These are phyloP conservation scores for Neonectria faginata DNA, from an alignment of 2,329 filamentous ascomycete species.

Conservation along the genomic window DNA sequence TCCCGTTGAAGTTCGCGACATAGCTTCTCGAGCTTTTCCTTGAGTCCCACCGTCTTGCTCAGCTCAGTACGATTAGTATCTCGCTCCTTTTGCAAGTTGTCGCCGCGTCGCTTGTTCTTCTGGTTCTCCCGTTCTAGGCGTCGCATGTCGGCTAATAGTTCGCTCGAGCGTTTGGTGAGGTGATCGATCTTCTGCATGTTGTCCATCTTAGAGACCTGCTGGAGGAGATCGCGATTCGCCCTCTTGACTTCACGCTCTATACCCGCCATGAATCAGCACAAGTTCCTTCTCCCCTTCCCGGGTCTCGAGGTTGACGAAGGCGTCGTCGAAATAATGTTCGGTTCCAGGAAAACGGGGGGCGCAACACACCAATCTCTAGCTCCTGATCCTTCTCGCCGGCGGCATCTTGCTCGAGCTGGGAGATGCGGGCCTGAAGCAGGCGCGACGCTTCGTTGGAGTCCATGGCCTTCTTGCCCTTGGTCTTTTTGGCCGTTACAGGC, in stretches of 20 bases:
- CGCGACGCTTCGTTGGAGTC: conserved; percentile 93
- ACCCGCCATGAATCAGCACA: conserved; percentile 45
- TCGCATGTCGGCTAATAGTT: conserved; percentile 94
- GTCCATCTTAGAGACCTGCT: conserved; percentile 90
- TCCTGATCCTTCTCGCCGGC: conserved; percentile 96
- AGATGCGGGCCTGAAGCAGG: conserved; percentile 91
- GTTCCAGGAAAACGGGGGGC: conserved; percentile 31
- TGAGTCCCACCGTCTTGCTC: conserved; percentile 89
- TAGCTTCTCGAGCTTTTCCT: conserved; percentile 96
- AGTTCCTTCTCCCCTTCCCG: conserved; percentile 22
- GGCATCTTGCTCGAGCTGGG: conserved; percentile 92
- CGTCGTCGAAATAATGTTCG: conserved; percentile 17
- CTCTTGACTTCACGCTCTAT: conserved; percentile 93
- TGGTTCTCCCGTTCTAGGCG: conserved; percentile 92
- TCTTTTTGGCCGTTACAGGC: conserved; percentile 74
- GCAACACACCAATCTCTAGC: conserved; percentile 85
- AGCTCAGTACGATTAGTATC: conserved; percentile 89
- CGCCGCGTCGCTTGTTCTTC: conserved; percentile 95
- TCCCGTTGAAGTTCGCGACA: conserved; percentile 95
- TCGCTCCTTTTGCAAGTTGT: conserved; percentile 96
- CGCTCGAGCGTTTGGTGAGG: conserved; percentile 89
- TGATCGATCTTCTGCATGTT: conserved; percentile 92
- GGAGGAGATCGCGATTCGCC: conserved; percentile 89
- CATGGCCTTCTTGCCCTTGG: conserved; percentile 84
- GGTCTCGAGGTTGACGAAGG: conserved; percentile 13